phyloP scores from a whole-genome alignment of 495 filamentous ascomycete genomes.

The Penicillium cataractarum region DNA sequence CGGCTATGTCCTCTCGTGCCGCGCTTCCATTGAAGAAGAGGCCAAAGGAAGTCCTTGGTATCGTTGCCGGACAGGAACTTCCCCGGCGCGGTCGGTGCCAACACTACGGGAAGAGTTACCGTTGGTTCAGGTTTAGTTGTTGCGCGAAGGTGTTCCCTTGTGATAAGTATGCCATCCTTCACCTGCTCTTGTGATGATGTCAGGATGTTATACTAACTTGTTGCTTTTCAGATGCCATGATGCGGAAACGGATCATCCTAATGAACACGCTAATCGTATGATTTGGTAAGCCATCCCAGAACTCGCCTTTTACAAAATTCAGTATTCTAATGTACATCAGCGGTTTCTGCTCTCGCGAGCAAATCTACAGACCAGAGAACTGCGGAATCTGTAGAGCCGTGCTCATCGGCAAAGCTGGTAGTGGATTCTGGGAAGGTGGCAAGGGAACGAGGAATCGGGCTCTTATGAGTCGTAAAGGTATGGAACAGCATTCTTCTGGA shows the following conservation, averaged over 20 bases:
- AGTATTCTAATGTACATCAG: slow-evolving; percentile 19
- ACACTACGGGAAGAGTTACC: slow-evolving; percentile 79
- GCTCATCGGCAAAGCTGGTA: slow-evolving; percentile 70
- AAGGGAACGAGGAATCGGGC: slow-evolving; percentile 76
- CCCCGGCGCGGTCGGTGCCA: slow-evolving; percentile 73
- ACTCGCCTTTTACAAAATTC: background rate
- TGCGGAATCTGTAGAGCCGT: slow-evolving; percentile 76
- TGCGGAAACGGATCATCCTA: slow-evolving; percentile 66
- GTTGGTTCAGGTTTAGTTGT: slow-evolving; percentile 81
- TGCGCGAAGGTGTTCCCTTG: slow-evolving; percentile 75
- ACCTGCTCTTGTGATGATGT: background rate
- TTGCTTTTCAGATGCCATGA: slow-evolving; percentile 70
- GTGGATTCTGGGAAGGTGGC: slow-evolving; percentile 91
- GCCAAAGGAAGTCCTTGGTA: slow-evolving; percentile 71
- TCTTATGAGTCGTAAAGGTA: slow-evolving; percentile 71
- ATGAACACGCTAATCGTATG: slow-evolving; percentile 89
- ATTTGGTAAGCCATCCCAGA: slow-evolving; percentile 60
- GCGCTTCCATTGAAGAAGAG: slow-evolving; percentile 58
- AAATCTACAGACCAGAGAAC: slow-evolving; percentile 79
- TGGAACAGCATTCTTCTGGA: slow-evolving; percentile 8
- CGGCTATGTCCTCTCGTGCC: slow-evolving; percentile 43
- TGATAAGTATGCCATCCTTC: slow-evolving; percentile 55
- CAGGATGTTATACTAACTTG: background rate
- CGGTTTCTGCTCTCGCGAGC: slow-evolving; percentile 80
- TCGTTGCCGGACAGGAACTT: slow-evolving; percentile 78